Evolutionary conservation across 2,329 filamentous ascomycete species (phyloP), one percentile per base, ranked within the genome.

Genomic region (Ceratocystis smalleyi): DNA sequence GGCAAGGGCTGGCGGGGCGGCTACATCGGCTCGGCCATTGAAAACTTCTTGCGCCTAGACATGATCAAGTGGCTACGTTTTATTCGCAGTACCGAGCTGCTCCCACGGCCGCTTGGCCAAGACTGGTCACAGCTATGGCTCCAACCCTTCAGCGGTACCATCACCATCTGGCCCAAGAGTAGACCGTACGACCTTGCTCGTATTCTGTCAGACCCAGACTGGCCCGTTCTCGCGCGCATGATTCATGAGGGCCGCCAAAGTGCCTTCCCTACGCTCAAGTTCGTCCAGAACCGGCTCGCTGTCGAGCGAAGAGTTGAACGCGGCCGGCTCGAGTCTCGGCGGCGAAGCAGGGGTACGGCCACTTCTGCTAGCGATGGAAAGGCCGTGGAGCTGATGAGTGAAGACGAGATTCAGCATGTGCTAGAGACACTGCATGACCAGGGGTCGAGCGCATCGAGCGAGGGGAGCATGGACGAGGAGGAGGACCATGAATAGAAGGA

Each of bases 51-150:
- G 72, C 97, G 97, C 74, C 83, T 99, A 27, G 94, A 99, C 73
- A 81, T 99, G 69, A 95, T 89, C 70, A 99, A 99, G 77, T 99
- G 94, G 91, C 84, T 99, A 47, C 94, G 94, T 72, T 92, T 99
- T 22, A 81, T 97, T 51, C 86, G 91, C 1, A 91, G 96, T 72
- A 81, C 97, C 0, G 94, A 99, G 74, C 80, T 99, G 3, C 82
- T 99, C 0, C 94, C 94, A 0, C 84, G 94, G 0, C 91, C 90
- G 0, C 75, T 97, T 24, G 92, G 91, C 2, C 92, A 97, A 74
- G 94, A 99, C 73, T 99, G 94, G 94, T 91, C 87, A 66, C 88
- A 96, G 74, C 84, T 99, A 24, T 99, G 92, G 89, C 81, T 99
- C 59, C 94, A 99, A 73, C 84, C 91, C 66, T 99, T 99, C 74